These are phyloP conservation scores for Saccharomycopsis amapae DNA, from an alignment of 805 yeast species.

Conservation along the genomic window DNA sequence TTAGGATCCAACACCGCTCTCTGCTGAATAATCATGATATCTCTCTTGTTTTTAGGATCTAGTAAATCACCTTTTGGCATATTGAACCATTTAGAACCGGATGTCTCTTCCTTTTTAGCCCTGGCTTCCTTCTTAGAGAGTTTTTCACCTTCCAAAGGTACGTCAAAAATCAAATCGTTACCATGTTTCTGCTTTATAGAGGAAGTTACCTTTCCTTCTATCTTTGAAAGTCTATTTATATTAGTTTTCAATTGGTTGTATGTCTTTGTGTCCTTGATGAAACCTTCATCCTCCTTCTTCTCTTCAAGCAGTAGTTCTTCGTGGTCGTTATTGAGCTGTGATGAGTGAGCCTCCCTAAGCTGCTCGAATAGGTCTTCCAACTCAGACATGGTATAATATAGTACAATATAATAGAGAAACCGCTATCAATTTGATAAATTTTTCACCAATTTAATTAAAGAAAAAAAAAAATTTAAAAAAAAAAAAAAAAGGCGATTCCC, in stretches of 20 bases:
- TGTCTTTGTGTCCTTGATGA: slow-evolving; percentile 5
- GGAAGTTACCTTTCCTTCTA: not conserved
- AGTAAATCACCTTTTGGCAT: slow-evolving; percentile 59
- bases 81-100: slow-evolving; percentile 71
- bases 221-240: slow-evolving; percentile 1
- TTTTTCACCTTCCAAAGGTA: slow-evolving; percentile 1
- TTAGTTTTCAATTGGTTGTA: slow-evolving; percentile 8
- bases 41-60: slow-evolving; percentile 68
- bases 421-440: not conserved
- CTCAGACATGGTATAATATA: slow-evolving; percentile 3
- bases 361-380: slow-evolving; percentile 17
- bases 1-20: slow-evolving; percentile 92
- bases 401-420: not conserved
- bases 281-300: not conserved
- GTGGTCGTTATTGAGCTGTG: not conserved
- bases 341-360: slow-evolving; percentile 4
- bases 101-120: slow-evolving; percentile 22
- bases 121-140: slow-evolving; percentile 23
- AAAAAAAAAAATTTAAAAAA: not conserved
- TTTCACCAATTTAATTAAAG: not conserved
- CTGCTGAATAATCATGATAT: slow-evolving; percentile 69
- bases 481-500: not conserved
- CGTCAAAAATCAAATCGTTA: not conserved
- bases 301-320: slow-evolving; percentile 1
- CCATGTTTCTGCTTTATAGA: not conserved